phyloP scores from a whole-genome alignment of 2,329 filamentous ascomycete genomes.

The Fusarium odoratissimum region DNA sequence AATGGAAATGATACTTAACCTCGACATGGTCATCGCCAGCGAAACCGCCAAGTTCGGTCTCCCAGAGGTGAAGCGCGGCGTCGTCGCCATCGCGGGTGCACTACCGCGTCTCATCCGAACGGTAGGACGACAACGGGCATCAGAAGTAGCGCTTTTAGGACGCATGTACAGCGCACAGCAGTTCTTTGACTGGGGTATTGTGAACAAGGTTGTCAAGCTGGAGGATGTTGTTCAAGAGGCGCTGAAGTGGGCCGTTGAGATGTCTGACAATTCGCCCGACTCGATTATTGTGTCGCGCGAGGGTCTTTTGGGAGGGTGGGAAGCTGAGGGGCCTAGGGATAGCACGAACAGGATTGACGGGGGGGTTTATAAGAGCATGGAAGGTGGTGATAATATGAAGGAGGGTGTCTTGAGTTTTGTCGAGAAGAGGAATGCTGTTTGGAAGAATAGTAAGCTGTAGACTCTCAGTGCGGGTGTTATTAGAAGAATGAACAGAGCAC shows the following conservation, averaged over 20 bases:
- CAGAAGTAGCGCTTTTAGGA: constrained; percentile 77
- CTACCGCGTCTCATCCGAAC: constrained; percentile 72
- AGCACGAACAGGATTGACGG: constrained; percentile 68
- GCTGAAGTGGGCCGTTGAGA: constrained; percentile 68
- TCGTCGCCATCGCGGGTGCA: constrained; percentile 76
- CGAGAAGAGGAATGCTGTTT: constrained; percentile 77
- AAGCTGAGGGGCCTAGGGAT: constrained; percentile 72
- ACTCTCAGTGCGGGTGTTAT: not conserved
- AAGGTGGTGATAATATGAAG: constrained; percentile 76
- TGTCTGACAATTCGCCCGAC: constrained; percentile 78
- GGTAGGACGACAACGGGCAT: constrained; percentile 74
- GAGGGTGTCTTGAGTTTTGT: constrained; percentile 82
- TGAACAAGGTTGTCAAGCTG: constrained; percentile 67
- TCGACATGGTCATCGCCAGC: constrained; percentile 74
- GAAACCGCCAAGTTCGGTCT: constrained; percentile 69
- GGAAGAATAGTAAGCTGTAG: constrained; percentile 73
- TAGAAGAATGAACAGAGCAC: not conserved
- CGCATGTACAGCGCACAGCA: constrained; percentile 68
- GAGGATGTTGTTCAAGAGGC: constrained; percentile 67
- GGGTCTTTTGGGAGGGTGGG: constrained; percentile 79
- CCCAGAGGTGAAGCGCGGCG: constrained; percentile 76
- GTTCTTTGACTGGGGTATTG: constrained; percentile 73
- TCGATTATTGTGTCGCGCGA: constrained; percentile 78
- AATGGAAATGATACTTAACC: constrained; percentile 78
- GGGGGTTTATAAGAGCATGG: constrained; percentile 68